A percentile compares a stretch with the other conserved stretches of the same genome.
These are phyloP conservation scores for Coleophoma crateriformis DNA, from an alignment of 2,329 filamentous ascomycete species.

Conservation along the genomic window DNA sequence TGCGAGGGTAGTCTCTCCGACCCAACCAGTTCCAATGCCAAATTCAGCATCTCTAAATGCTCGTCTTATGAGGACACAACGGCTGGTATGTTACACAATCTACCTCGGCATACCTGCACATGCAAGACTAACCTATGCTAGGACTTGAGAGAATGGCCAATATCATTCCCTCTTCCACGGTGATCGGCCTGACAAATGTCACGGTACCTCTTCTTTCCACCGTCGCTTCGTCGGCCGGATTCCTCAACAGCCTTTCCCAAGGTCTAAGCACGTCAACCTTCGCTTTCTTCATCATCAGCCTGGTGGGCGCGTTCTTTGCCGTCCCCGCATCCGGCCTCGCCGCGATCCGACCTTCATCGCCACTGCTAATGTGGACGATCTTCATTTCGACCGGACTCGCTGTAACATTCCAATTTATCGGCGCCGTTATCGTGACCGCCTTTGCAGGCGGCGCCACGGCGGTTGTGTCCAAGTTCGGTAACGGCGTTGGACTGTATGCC, in stretches of 20 bases:
- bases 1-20: not conserved
- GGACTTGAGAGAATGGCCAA: not conserved
- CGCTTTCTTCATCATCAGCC: not conserved
- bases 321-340: not conserved
- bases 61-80: not conserved
- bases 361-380: not conserved
- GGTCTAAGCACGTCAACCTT: not conserved
- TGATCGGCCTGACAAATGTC: not conserved
- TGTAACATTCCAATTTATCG: not conserved
- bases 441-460: not conserved
- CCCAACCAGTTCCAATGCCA: not conserved
- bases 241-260: not conserved
- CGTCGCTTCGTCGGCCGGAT: not conserved
- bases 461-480: not conserved
- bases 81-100: not conserved
- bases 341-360: not conserved
- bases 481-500: not conserved
- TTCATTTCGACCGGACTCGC: not conserved
- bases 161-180: not conserved
- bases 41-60: not conserved
- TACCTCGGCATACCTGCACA: too few species aligned
- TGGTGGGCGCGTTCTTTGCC: not conserved
- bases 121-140: not conserved
- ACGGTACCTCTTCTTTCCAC: not conserved
- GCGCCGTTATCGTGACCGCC: not conserved